A percentile compares a stretch with the other conserved stretches of the same genome.
These are phyloP conservation scores for Neurospora hispaniola DNA, from an alignment of 495 filamentous ascomycete genomes.

Conservation along the genomic window DNA sequence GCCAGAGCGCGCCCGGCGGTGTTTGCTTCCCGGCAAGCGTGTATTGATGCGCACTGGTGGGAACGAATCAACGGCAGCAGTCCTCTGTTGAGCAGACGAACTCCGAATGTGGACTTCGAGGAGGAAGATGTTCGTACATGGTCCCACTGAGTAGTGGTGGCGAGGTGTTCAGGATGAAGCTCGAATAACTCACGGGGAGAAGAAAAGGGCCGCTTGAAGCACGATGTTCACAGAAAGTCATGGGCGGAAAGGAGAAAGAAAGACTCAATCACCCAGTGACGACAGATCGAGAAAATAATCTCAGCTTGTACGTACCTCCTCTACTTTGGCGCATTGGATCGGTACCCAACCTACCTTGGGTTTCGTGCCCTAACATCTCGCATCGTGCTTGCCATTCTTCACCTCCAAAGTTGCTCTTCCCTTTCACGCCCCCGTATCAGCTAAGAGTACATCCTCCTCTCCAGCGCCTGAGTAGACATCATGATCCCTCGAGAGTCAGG, in stretches of 20 bases:
- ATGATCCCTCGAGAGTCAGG: too few species aligned
- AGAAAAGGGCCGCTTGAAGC: background rate
- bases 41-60: conserved; percentile 53
- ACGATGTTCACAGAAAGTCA: background rate
- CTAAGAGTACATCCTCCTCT: background rate
- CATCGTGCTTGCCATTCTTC: background rate
- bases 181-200: background rate
- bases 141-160: background rate
- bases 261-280: background rate
- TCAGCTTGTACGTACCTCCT: too few species aligned
- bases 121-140: conserved; percentile 4
- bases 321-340: background rate
- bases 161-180: background rate
- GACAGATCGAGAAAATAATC: background rate
- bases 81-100: conserved; percentile 24
- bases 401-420: background rate
- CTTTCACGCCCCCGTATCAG: background rate
- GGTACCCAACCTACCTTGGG: too few species aligned
- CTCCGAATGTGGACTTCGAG: conserved; percentile 20
- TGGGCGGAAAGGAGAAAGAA: background rate
- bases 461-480: too few species aligned
- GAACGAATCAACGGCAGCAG: conserved; percentile 20
- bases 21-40: conserved; percentile 46
- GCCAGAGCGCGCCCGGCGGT: conserved; percentile 40
- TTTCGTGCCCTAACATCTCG: background rate